A percentile compares a stretch with the other conserved stretches of the same genome.
Evolutionary conservation across 2,329 filamentous ascomycete genomes (phyloP).

Genomic region (Aspergillaceae sp.): DNA sequence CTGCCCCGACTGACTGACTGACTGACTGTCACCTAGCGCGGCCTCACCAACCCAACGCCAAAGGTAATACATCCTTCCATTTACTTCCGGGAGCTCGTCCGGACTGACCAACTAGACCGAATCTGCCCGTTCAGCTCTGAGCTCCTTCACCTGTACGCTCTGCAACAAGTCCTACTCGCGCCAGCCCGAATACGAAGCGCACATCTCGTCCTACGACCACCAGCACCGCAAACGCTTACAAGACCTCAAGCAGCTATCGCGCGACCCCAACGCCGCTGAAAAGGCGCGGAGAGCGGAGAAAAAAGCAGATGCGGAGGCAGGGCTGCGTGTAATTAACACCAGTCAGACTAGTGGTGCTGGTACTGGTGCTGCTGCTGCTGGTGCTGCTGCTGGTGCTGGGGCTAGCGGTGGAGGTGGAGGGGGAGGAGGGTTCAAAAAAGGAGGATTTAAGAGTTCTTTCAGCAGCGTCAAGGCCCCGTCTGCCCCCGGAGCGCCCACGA

Average conservation of each 20-base stretch:
- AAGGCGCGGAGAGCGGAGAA: constrained; percentile 35
- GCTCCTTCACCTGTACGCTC: constrained; percentile 74
- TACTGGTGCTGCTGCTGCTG: not conserved
- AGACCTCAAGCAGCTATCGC: constrained; percentile 39
- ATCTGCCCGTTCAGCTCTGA: constrained; percentile 64
- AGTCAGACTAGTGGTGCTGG: constrained; percentile 19
- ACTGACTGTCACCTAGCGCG: constrained; percentile 26
- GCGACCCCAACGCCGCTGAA: constrained; percentile 36
- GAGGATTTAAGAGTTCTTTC: constrained; percentile 73
- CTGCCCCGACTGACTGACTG: too few relatives aligned
- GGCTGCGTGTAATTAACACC: constrained; percentile 29
- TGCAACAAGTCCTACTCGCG: constrained; percentile 92
- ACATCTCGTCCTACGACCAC: constrained; percentile 91
- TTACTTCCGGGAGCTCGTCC: not conserved
- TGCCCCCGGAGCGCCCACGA: constrained; percentile 19
- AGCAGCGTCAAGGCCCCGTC: constrained; percentile 42
- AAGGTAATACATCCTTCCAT: constrained; percentile 25
- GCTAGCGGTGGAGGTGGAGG: constrained; percentile 14
- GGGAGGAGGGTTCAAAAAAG: constrained; percentile 59
- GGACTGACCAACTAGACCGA: constrained; percentile 37
- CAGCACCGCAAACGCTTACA: constrained; percentile 68
- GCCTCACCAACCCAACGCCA: constrained; percentile 40
- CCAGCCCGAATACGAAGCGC: constrained; percentile 92
- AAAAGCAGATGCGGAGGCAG: constrained; percentile 36
- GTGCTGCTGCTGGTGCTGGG: constrained; percentile 16